Percentiles rank a stretch among this genome's conserved stretches.
These are phyloP conservation scores for Pontederia crassipes DNA, from an alignment of 176 grass and related monocot species.

Conservation along the genomic window DNA sequence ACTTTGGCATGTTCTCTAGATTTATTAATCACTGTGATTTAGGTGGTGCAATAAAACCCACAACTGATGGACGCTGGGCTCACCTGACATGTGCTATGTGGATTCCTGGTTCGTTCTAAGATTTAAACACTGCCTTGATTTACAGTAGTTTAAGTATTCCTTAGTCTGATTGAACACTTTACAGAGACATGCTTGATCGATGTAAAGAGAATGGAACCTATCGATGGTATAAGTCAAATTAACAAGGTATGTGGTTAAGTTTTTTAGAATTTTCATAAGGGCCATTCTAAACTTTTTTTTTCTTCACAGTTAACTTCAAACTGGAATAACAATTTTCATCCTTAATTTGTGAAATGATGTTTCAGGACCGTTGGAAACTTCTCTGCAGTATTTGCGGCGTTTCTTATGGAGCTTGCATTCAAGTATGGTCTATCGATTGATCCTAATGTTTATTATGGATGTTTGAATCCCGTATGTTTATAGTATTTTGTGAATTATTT, in stretches of 20 bases:
- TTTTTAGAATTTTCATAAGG: background rate
- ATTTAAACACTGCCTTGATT: constrained; percentile 1
- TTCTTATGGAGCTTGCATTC: constrained; percentile 97
- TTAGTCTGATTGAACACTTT: constrained; percentile 11
- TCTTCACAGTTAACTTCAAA: background rate
- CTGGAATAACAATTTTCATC: constrained; percentile 1
- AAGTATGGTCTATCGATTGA: constrained; percentile 35
- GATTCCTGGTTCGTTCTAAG: constrained; percentile 64
- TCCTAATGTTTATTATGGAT: constrained; percentile 18
- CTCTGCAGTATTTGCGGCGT: constrained; percentile 95
- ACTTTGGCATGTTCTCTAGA: constrained; percentile 7
- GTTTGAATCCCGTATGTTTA: background rate
- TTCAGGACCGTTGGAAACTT: constrained; percentile 95
- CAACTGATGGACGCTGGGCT: constrained; percentile 94
- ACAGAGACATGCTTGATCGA: constrained; percentile 93
- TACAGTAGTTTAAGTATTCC: constrained; percentile 2
- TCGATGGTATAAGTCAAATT: constrained; percentile 93
- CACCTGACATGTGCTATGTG: constrained; percentile 96
- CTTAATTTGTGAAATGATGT: constrained; percentile 20
- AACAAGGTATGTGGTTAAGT: constrained; percentile 54
- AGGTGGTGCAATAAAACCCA: constrained; percentile 99
- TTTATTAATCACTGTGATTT: constrained; percentile 4
- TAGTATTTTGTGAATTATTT: background rate
- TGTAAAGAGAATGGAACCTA: constrained; percentile 97
- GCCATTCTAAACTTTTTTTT: background rate